Percentiles rank a stretch among this genome's conserved stretches.
These are phyloP conservation scores for Nitzschia sp. DNA, from an alignment of 108 stramenopile genomes.

Conservation along the genomic window DNA sequence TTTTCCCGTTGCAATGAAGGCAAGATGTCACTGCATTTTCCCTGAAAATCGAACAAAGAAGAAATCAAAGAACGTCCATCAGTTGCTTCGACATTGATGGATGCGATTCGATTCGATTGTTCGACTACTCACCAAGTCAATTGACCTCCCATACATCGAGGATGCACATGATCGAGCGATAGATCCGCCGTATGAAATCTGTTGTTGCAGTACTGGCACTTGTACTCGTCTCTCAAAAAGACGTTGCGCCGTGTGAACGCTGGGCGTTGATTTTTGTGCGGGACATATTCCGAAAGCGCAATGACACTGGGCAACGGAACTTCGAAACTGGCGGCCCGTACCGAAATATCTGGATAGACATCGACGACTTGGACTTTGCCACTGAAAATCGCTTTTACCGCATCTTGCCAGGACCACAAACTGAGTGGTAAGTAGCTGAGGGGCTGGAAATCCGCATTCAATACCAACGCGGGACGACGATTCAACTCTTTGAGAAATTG, in stretches of 20 bases:
- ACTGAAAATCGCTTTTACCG: constrained; percentile 80
- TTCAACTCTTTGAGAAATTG: constrained; percentile 44
- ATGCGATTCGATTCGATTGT: too few species aligned
- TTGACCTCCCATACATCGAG: constrained; percentile 67
- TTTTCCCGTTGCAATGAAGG: constrained; percentile 74
- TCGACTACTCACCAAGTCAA: constrained; percentile 66
- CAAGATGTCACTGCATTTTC: constrained; percentile 84
- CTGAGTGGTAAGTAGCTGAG: constrained; percentile 66
- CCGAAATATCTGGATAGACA: constrained; percentile 68
- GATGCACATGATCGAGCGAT: constrained; percentile 80
- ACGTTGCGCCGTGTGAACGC: constrained; percentile 87
- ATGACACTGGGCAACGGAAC: constrained; percentile 79
- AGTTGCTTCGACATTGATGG: too few species aligned
- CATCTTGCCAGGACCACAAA: constrained; percentile 85
- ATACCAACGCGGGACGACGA: constrained; percentile 69
- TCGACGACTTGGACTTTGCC: constrained; percentile 87
- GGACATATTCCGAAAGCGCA: constrained; percentile 79
- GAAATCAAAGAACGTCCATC: not conserved
- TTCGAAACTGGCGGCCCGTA: constrained; percentile 73
- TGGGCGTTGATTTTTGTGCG: constrained; percentile 39
- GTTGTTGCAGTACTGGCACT: constrained; percentile 80
- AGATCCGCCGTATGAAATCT: constrained; percentile 71
- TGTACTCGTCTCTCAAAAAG: constrained; percentile 83
- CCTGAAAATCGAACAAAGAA: constrained; percentile 22
- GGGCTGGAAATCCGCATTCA: constrained; percentile 81